Conservation (phyloP, 2,329 filamentous ascomycete species). For the Cryphonectria naterciae region DNA sequence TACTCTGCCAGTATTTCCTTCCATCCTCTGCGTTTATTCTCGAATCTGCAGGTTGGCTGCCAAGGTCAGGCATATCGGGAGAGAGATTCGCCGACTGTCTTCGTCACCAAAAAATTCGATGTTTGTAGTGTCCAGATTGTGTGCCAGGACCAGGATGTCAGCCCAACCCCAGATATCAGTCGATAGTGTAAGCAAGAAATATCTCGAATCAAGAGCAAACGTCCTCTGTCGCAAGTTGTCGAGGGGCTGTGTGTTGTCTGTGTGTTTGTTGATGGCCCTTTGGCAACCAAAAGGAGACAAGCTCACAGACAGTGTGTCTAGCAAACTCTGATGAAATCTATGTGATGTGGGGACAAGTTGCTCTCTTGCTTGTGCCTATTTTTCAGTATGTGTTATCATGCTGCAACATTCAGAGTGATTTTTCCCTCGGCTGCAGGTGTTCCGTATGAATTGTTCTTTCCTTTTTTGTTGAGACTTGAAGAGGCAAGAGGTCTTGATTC, state of each 20-base stretch:
- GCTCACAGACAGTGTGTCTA: neutral
- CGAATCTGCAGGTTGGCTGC: conserved; percentile 35
- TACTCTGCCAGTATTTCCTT: conserved; percentile 52
- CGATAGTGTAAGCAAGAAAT: neutral
- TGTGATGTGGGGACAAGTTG: neutral
- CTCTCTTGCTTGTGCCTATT: neutral
- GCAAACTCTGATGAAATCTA: neutral
- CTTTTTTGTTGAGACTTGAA: neutral
- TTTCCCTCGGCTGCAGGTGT: neutral
- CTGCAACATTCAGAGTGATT: neutral
- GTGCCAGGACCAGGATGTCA: neutral
- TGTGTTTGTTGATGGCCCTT: neutral
- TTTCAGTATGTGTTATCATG: neutral
- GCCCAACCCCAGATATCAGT: neutral
- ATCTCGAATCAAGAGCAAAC: neutral
- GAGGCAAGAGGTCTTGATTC: neutral
- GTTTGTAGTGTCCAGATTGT: too few relatives aligned
- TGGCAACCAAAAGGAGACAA: neutral
- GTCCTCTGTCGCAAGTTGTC: neutral
- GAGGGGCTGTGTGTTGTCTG: neutral
- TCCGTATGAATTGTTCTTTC: neutral
- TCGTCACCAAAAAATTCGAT: neutral
- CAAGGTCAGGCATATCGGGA: neutral
- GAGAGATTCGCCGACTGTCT: neutral
- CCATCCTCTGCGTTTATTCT: conserved; percentile 42